These are phyloP conservation scores for Rhizophagus prolifer DNA, from an alignment of 192 early-diverging fungal species.

Conservation along the genomic window DNA sequence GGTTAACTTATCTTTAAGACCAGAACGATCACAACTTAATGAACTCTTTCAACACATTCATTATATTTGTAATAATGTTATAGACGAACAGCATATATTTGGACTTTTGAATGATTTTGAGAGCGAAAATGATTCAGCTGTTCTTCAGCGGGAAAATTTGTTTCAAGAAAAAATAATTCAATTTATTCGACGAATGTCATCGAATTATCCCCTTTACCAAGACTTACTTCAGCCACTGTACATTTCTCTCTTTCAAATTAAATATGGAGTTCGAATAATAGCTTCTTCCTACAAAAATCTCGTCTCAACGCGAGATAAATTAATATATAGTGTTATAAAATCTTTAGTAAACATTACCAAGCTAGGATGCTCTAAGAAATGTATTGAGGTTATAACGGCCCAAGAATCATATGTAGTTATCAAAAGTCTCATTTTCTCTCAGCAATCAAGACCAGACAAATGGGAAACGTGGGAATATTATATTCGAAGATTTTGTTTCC, in stretches of 20 bases:
- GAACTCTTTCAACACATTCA: conserved; percentile 65
- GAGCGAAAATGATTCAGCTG: conserved; percentile 36
- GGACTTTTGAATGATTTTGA: conserved; percentile 49
- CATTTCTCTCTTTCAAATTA: conserved; percentile 70
- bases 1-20: conserved; percentile 60
- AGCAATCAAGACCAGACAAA: conserved; percentile 34
- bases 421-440: conserved; percentile 48
- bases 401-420: conserved; percentile 39
- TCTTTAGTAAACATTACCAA: conserved; percentile 37
- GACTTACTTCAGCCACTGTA: conserved; percentile 74
- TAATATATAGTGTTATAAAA: conserved; percentile 5
- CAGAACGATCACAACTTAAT: conserved; percentile 60
- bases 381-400: conserved; percentile 42
- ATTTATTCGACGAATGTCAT: conserved; percentile 60
- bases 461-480: conserved; percentile 49
- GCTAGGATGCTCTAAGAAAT: conserved; percentile 37
- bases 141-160: conserved; percentile 56
- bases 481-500: conserved; percentile 39
- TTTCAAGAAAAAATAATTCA: conserved; percentile 70
- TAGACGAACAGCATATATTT: conserved; percentile 46
- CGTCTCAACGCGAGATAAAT: neutral
- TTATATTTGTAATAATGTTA: conserved; percentile 54
- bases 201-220: conserved; percentile 70
- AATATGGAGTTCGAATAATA: conserved; percentile 69
- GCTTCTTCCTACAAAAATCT: conserved; percentile 31